These are phyloP conservation scores for Nitzschia sp. DNA, from an alignment of 108 stramenopile genomes.

Conservation along the genomic window DNA sequence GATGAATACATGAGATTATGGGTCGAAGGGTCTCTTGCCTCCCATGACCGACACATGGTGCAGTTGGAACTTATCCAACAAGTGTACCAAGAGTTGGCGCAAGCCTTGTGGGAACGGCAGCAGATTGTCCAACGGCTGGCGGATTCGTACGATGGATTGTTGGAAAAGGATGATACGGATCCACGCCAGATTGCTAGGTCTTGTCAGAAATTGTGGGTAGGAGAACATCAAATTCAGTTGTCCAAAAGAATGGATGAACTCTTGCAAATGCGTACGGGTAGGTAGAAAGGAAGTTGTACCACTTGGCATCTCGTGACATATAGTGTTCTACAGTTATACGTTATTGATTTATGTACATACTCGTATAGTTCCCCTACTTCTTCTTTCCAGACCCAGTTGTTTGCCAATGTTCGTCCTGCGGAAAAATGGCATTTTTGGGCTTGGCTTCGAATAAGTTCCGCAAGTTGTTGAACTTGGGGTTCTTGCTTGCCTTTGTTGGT, in stretches of 20 bases:
- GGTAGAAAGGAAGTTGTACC: too few species aligned
- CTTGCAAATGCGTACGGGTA: too few species aligned
- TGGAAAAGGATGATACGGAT: slow-evolving; percentile 30
- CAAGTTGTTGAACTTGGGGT: slow-evolving; percentile 23
- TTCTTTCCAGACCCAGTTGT: slow-evolving; percentile 10
- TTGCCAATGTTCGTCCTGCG: slow-evolving; percentile 39
- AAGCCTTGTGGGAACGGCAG: slow-evolving; percentile 65
- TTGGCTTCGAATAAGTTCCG: slow-evolving; percentile 33
- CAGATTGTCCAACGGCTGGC: slow-evolving; percentile 41
- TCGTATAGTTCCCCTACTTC: background rate
- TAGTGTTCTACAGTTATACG: too few species aligned
- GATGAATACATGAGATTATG: slow-evolving; percentile 54
- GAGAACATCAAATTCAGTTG: too few species aligned
- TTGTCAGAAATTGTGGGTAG: too few species aligned
- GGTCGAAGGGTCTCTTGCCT: slow-evolving; percentile 20
- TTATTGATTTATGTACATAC: background rate
- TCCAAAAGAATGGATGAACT: too few species aligned
- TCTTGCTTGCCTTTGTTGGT: background rate
- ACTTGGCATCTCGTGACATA: too few species aligned
- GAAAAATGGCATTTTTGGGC: slow-evolving; percentile 27
- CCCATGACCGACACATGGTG: slow-evolving; percentile 2
- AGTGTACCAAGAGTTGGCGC: slow-evolving; percentile 50
- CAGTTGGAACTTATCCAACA: slow-evolving; percentile 17
- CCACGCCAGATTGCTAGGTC: background rate
- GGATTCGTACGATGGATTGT: slow-evolving; percentile 51